Conservation (phyloP, 208 protist genomes). For the Trypanosoma avium region DNA sequence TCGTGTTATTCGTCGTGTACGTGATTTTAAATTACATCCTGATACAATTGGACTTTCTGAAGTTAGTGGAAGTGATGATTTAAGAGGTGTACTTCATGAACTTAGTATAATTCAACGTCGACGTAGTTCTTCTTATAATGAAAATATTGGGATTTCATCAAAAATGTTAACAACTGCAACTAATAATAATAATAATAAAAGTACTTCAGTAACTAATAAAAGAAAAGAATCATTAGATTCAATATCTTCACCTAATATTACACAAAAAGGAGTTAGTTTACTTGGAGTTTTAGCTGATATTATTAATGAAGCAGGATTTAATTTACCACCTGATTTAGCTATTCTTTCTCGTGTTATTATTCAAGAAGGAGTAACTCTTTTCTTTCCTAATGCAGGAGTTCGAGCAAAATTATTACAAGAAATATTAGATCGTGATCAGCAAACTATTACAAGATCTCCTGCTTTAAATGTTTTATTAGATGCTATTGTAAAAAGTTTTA, state of each 20-base stretch:
- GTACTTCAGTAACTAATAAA: background rate
- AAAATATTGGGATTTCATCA: background rate
- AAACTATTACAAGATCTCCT: conserved; percentile 9
- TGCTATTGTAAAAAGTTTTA: conserved; percentile 32
- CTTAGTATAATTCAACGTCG: conserved; percentile 28
- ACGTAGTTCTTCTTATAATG: conserved; percentile 8
- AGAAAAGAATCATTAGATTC: background rate
- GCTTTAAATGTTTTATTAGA: conserved; percentile 26
- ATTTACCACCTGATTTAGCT: conserved; percentile 49
- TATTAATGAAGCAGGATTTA: conserved; percentile 66
- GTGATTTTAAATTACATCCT: conserved; percentile 74
- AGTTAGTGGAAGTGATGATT: conserved; percentile 13
- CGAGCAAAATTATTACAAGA: conserved; percentile 68
- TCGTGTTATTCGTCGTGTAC: conserved; percentile 62
- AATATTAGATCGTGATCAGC: conserved; percentile 35
- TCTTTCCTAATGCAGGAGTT: conserved; percentile 58
- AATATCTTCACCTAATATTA: background rate
- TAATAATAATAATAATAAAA: background rate
- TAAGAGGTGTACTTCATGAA: conserved; percentile 21
- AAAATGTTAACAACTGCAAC: background rate
- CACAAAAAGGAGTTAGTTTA: conserved; percentile 31
- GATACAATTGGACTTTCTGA: conserved; percentile 50
- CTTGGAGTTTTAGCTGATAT: conserved; percentile 70
- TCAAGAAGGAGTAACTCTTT: conserved; percentile 72
- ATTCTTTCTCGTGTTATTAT: conserved; percentile 49